Base-by-base conservation (phyloP, 2,329 filamentous ascomycete species). In the Harringtonia lauricola region DNA sequence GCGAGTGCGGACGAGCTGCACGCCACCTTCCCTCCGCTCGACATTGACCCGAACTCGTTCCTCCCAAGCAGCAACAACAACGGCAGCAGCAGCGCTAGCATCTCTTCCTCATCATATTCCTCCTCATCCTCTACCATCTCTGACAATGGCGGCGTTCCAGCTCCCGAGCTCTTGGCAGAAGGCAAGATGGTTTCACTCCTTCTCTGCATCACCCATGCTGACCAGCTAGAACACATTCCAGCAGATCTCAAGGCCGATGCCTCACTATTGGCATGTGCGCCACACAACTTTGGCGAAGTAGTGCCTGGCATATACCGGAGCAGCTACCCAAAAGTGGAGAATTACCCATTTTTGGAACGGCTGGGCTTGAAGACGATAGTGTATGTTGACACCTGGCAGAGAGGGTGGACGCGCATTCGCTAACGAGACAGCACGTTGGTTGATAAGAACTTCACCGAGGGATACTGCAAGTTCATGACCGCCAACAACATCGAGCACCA, bases 311-410 rank as follows among this genome's bases (percentile, higher is more conserved):
- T 95, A 24, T 95, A 86, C 59, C 77, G 89, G 42, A 90, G 86
- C 61, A 83, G 82, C 51, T 95, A 88, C 57, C 89, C 89, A 3
- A 67, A 78, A 48, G 61, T 71, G 6, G 72, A 80, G 45, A 82
- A 94, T 55, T 83, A 84, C 50, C 67, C 68, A 4, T 90, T 84
- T 55, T 65, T 95, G 43, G 66, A 73, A 53, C 68, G 66, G 22
- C 67, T 94, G 40, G 68, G 75, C 12, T 66, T 95, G 48, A 88
- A 85, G 65, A 90, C 83, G 15, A 81, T 95, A 46, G 70, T 95
- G 78, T 86, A 68, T 61, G 78, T 65, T 35, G 49, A 34, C 39
- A 10, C 24, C 9, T 18, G 4, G 12, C 15, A 7, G 19, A 15
- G 26, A 6, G 21, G 19, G 15, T n/a, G 36, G 18, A 41, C 13